Evolutionary conservation across 2,329 filamentous ascomycete species (phyloP).

Genomic region (Diaporthe ampelina): DNA sequence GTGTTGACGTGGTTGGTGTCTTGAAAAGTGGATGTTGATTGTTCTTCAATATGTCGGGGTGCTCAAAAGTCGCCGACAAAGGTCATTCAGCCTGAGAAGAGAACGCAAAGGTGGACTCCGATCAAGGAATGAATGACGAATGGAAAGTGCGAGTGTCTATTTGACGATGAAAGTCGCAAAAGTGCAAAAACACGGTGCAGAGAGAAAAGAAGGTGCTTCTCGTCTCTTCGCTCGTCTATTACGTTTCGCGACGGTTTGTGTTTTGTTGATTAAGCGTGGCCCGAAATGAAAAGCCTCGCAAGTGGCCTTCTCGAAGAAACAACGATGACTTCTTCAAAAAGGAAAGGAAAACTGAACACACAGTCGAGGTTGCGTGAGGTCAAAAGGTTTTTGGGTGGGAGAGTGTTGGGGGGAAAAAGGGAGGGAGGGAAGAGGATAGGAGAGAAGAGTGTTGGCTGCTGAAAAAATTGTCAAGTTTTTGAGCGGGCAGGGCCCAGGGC

Average conservation of each 20-base stretch:
- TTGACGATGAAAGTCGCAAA: conserved; percentile 37
- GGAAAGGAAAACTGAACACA: conserved; percentile 55
- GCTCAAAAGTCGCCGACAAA: conserved; percentile 34
- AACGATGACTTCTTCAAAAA: conserved; percentile 59
- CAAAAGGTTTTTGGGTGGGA: conserved; percentile 49
- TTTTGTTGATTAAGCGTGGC: conserved; percentile 31
- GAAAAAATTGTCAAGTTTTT: conserved; percentile 46
- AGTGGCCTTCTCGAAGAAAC: conserved; percentile 58
- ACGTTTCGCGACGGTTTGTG: conserved; percentile 38
- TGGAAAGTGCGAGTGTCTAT: conserved; percentile 35
- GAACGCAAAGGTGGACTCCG: conserved; percentile 34
- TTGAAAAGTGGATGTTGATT: conserved; percentile 33
- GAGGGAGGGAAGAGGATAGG: conserved; percentile 40
- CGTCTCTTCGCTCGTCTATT: conserved; percentile 40
- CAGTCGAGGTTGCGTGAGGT: conserved; percentile 47
- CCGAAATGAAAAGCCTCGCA: conserved; percentile 48
- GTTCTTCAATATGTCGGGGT: conserved; percentile 37
- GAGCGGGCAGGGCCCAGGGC: conserved; percentile 42
- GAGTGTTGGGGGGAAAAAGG: conserved; percentile 46
- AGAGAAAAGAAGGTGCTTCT: conserved; percentile 41
- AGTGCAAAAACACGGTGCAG: conserved; percentile 36
- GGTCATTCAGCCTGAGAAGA: conserved; percentile 39
- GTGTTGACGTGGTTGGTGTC: conserved; percentile 34
- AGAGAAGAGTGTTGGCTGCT: conserved; percentile 44
- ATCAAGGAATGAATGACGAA: conserved; percentile 38